phyloP scores from a whole-genome alignment of 768 basidiomycete species.

The Piloderma croceum region DNA sequence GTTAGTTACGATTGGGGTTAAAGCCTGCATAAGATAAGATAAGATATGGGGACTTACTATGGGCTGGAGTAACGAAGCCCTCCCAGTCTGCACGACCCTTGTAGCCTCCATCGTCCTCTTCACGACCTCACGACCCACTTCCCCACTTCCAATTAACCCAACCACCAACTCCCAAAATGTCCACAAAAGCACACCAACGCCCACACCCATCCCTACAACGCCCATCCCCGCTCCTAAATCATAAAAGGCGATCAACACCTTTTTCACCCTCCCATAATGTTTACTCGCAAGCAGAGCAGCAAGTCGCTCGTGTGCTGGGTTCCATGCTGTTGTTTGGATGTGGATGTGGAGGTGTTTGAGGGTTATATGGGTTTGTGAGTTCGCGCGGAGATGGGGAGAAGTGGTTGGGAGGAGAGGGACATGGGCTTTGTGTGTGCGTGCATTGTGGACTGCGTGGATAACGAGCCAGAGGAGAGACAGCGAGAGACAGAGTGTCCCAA shows the following conservation, averaged over 20 bases:
- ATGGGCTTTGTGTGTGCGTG: too few species aligned
- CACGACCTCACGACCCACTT: slow-evolving; percentile 7
- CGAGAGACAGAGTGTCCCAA: too few species aligned
- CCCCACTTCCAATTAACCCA: slow-evolving; percentile 7
- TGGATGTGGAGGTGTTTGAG: too few species aligned
- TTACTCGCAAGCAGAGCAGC: slow-evolving; percentile 28
- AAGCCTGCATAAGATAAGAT: slow-evolving; percentile 9
- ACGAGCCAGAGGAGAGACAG: too few species aligned
- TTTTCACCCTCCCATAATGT: slow-evolving; percentile 20
- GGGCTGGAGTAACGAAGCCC: slow-evolving; percentile 29
- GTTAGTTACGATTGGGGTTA: neutral
- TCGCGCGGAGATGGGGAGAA: too few species aligned
- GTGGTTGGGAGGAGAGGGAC: too few species aligned
- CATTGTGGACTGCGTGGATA: too few species aligned
- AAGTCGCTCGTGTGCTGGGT: slow-evolving; percentile 43
- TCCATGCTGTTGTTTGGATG: slow-evolving; percentile 48
- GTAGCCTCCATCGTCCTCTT: slow-evolving; percentile 3
- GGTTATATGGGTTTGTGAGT: too few species aligned
- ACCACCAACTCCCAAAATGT: slow-evolving; percentile 17
- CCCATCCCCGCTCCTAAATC: slow-evolving; percentile 43
- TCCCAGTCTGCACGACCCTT: slow-evolving; percentile 13
- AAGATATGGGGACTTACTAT: slow-evolving; percentile 3
- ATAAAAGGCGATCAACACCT: slow-evolving; percentile 37
- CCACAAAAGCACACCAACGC: slow-evolving; percentile 35
- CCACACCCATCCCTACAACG: slow-evolving; percentile 43